Evolutionary conservation across 495 filamentous ascomycete genomes (phyloP).

Genomic region (Aspergillus panamensis): DNA sequence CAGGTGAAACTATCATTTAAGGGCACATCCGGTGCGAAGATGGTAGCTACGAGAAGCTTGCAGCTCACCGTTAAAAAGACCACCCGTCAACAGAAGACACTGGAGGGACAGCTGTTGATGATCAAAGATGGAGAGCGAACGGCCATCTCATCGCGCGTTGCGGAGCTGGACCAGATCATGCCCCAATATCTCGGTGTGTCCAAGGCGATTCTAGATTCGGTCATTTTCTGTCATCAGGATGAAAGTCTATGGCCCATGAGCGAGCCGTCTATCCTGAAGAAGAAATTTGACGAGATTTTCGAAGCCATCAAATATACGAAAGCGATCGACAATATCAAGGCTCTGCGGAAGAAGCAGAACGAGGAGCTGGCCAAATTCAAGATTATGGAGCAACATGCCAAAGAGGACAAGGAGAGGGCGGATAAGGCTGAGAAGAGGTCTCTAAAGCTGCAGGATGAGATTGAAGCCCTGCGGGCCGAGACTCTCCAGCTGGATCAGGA

Average conservation of each 20-base stretch:
- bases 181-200: conserved; percentile 88
- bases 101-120: conserved; percentile 74
- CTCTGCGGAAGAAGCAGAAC: conserved; percentile 75
- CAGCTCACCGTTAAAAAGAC: conserved; percentile 85
- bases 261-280: conserved; percentile 78
- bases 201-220: conserved; percentile 80
- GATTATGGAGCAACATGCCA: conserved; percentile 69
- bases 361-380: conserved; percentile 67
- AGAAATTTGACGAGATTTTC: conserved; percentile 95
- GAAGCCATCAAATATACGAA: conserved; percentile 96
- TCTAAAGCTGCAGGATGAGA: conserved; percentile 63
- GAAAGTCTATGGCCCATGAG: conserved; percentile 98
- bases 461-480: conserved; percentile 62
- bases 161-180: conserved; percentile 77
- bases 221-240: conserved; percentile 99
- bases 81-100: conserved; percentile 65
- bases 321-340: conserved; percentile 90
- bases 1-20: conserved; percentile 89
- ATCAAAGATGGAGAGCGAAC: conserved; percentile 76
- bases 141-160: conserved; percentile 70
- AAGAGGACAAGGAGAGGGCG: conserved; percentile 81
- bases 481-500: conserved; percentile 53
- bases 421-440: conserved; percentile 65
- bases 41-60: conserved; percentile 76
- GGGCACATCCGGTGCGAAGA: conserved; percentile 65